These are phyloP conservation scores for Chalara sp. DNA, from an alignment of 2,329 filamentous ascomycete species.

Conservation along the genomic window DNA sequence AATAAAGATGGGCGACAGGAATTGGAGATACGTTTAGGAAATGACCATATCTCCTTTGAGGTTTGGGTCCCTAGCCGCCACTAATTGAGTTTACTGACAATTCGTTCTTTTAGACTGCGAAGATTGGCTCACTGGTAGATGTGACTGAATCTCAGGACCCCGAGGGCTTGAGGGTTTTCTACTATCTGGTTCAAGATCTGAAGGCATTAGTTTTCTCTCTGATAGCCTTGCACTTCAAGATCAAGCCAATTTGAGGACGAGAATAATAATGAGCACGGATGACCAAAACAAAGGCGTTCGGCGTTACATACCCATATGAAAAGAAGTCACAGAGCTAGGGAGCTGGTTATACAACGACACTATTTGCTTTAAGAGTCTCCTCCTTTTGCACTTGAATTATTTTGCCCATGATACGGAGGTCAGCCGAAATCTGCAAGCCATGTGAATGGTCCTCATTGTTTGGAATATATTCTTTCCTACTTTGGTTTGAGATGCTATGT, in stretches of 20 bases:
- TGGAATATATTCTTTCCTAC: no score
- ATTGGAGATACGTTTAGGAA: conserved; percentile 87
- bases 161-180: conserved; percentile 93
- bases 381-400: background rate
- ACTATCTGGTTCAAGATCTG: conserved; percentile 95
- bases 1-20: conserved; percentile 98
- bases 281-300: conserved; percentile 21
- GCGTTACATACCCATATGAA: conserved; percentile 6
- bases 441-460: no score
- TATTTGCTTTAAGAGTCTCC: background rate
- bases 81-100: conserved; percentile 1
- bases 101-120: conserved; percentile 65
- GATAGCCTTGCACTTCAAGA: conserved; percentile 97
- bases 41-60: conserved; percentile 97
- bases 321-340: conserved; percentile 15
- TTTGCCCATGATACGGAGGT: no score
- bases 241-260: conserved; percentile 60
- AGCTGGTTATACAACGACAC: conserved; percentile 1
- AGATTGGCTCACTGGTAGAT: conserved; percentile 94
- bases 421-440: no score
- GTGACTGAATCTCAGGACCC: conserved; percentile 95
- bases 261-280: conserved; percentile 1
- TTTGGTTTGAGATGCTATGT: no score
- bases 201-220: conserved; percentile 96
- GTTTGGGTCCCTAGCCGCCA: conserved; percentile 36